phyloP scores from a whole-genome alignment of 768 basidiomycete species.

The Rhodocollybia butyracea region DNA sequence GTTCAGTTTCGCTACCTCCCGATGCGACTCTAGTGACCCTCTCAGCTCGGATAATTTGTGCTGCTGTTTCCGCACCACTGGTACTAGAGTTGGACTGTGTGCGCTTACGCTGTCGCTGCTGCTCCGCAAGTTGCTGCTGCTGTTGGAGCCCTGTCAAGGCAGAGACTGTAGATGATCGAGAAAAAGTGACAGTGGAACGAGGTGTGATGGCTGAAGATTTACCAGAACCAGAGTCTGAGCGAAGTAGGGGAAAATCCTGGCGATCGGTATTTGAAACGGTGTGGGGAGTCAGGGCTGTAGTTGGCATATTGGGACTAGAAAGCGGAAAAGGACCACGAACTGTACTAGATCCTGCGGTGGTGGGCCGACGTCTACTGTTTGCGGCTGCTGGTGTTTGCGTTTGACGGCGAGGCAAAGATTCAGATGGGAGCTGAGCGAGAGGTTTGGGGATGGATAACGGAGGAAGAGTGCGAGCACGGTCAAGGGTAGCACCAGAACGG shows the following conservation, averaged over 20 bases:
- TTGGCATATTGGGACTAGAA: conserved; percentile 52
- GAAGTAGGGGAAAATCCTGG: conserved; percentile 26
- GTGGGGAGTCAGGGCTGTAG: conserved; percentile 65
- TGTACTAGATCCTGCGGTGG: conserved; percentile 24
- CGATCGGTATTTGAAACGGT: conserved; percentile 36
- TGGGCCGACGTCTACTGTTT: neutral
- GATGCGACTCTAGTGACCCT: conserved; percentile 23
- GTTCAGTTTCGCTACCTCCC: conserved; percentile 49
- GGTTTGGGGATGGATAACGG: conserved; percentile 56
- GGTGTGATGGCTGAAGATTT: conserved; percentile 1
- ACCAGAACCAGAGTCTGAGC: conserved; percentile 28
- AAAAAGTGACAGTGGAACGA: conserved; percentile 52
- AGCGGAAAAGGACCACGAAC: conserved; percentile 49
- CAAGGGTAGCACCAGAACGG: conserved; percentile 21
- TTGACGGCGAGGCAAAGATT: conserved; percentile 26
- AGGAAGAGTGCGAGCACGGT: conserved; percentile 45
- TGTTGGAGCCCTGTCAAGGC: conserved; percentile 47
- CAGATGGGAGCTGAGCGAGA: conserved; percentile 57
- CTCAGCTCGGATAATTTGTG: too few species aligned
- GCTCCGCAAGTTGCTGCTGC: conserved; percentile 25
- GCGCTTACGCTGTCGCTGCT: conserved; percentile 17
- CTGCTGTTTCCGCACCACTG: conserved; percentile 19
- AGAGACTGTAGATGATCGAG: conserved; percentile 55
- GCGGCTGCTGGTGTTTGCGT: neutral
- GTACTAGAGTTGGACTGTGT: conserved; percentile 24